Conservation (phyloP, 768 basidiomycete species). For the Chalciporus chontae region DNA sequence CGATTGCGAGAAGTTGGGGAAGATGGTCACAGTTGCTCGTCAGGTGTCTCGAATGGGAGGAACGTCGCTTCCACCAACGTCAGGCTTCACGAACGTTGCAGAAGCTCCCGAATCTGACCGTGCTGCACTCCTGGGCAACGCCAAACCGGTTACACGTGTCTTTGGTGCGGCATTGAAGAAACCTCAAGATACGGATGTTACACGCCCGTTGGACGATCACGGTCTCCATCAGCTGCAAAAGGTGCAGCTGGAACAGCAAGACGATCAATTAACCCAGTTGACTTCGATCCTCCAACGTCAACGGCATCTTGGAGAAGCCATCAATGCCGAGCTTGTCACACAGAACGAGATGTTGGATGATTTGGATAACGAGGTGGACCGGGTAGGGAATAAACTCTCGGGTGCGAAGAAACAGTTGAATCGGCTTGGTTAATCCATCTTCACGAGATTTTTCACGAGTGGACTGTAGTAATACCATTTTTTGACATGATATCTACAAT, state of each 20-base stretch:
- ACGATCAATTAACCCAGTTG: conserved; percentile 73
- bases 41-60: conserved; percentile 42
- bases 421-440: conserved; percentile 51
- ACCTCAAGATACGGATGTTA: conserved; percentile 78
- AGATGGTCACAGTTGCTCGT: conserved; percentile 77
- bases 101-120: conserved; percentile 54
- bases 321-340: conserved; percentile 71
- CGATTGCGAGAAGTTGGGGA: conserved; percentile 84
- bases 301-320: conserved; percentile 81
- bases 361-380: conserved; percentile 72
- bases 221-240: conserved; percentile 81
- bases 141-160: conserved; percentile 61
- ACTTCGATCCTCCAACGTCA: conserved; percentile 83
- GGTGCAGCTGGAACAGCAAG: conserved; percentile 79
- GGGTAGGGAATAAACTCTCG: conserved; percentile 74
- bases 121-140: conserved; percentile 57
- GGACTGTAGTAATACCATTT: conserved; percentile 23
- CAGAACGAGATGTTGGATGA: conserved; percentile 89
- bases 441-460: conserved; percentile 2
- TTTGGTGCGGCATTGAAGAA: conserved; percentile 62
- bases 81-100: conserved; percentile 25
- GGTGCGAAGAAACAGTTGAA: conserved; percentile 80
- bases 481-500: conserved; percentile 5
- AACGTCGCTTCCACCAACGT: conserved; percentile 27
- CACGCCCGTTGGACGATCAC: conserved; percentile 81